Conservation (phyloP, 148 eudicot genomes). For the Pouteria glomerata region DNA sequence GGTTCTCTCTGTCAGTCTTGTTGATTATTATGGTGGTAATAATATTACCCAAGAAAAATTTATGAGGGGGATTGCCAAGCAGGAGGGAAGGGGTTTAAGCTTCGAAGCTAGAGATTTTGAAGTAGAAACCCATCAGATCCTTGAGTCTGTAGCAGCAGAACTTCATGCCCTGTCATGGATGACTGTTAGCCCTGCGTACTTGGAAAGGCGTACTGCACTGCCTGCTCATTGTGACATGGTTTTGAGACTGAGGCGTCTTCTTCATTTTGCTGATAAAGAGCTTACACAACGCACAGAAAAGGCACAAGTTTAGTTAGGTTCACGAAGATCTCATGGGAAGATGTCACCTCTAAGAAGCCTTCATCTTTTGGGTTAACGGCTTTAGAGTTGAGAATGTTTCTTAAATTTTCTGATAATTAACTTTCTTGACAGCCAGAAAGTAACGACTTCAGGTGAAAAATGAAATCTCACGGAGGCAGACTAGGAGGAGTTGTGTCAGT, state of each 20-base stretch:
- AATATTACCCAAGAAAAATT: constrained; percentile 40
- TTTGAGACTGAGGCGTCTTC: constrained; percentile 68
- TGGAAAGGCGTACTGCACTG: constrained; percentile 81
- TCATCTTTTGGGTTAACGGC: neutral
- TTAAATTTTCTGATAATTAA: neutral
- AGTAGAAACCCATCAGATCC: constrained; percentile 52
- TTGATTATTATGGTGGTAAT: constrained; percentile 78
- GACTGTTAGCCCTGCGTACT: constrained; percentile 90
- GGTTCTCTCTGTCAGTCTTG: constrained; percentile 72
- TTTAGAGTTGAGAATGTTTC: neutral
- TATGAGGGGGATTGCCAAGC: constrained; percentile 36
- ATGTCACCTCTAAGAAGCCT: neutral
- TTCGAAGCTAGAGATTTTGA: constrained; percentile 57
- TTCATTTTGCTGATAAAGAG: constrained; percentile 89
- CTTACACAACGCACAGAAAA: constrained; percentile 40
- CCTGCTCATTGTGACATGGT: constrained; percentile 95
- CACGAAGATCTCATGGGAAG: neutral
- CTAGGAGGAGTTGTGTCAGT: neutral
- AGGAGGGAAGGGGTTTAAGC: constrained; percentile 31
- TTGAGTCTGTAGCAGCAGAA: constrained; percentile 71
- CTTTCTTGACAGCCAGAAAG: neutral
- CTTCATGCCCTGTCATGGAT: constrained; percentile 94
- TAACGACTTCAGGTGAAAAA: neutral
- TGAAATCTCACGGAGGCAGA: neutral
- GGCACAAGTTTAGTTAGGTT: constrained; percentile 12